Percentiles rank a stretch among this genome's conserved stretches.
Evolutionary conservation across 805 yeast genomes (phyloP).

Genomic region (Starmerella stigmatis): DNA sequence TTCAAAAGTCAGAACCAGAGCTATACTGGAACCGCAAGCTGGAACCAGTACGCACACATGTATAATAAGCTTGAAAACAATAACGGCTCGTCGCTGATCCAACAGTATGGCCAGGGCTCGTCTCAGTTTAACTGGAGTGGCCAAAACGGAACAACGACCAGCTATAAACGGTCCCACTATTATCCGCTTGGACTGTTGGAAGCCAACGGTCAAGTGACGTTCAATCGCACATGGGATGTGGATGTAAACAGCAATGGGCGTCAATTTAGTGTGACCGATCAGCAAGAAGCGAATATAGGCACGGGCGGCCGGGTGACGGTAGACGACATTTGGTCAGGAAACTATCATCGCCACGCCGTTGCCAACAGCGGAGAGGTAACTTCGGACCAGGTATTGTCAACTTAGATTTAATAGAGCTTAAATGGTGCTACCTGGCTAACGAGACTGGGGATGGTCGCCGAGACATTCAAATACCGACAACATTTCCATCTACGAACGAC

Average conservation of each 20-base stretch:
- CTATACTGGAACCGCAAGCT: not conserved
- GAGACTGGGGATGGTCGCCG: too few species aligned
- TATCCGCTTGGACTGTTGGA: slow-evolving; percentile 8
- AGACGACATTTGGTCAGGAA: slow-evolving; percentile 5
- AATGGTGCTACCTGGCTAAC: too few species aligned
- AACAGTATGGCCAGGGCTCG: slow-evolving; percentile 7
- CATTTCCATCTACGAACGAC: too few species aligned
- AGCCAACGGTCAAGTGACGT: not conserved
- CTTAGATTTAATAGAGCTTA: not conserved
- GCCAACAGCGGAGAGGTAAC: slow-evolving; percentile 4
- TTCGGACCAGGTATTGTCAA: not conserved
- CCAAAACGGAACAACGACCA: slow-evolving; percentile 1
- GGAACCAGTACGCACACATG: slow-evolving; percentile 9
- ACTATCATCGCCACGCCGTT: slow-evolving; percentile 12
- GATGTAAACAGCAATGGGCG: slow-evolving; percentile 3
- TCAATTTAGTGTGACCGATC: slow-evolving; percentile 1
- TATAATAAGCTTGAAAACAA: slow-evolving; percentile 2
- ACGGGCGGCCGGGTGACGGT: not conserved
- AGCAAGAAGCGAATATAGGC: slow-evolving; percentile 4
- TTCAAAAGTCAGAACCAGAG: not conserved
- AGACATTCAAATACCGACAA: too few species aligned
- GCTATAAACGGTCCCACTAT: slow-evolving; percentile 6
- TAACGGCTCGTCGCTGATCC: not conserved
- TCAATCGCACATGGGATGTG: slow-evolving; percentile 11
- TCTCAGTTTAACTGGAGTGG: slow-evolving; percentile 1